phyloP scores from a whole-genome alignment of 1,284 basidiomycete species.

The Cryptococcus jaspeensis region DNA sequence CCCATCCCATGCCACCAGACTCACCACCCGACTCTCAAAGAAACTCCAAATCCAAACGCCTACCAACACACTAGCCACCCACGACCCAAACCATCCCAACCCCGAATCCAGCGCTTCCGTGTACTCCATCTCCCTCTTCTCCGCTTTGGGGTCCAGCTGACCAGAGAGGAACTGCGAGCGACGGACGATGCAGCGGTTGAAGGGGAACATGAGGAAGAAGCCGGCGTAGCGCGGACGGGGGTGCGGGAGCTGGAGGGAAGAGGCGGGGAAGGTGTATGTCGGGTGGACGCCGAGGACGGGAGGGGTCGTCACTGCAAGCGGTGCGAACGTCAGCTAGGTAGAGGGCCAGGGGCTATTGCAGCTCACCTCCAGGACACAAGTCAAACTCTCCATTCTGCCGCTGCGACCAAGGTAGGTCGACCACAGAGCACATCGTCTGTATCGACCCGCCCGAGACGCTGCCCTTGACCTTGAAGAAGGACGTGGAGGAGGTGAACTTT shows the following conservation, averaged over 20 bases:
- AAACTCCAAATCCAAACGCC: no score
- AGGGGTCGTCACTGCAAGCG: no score
- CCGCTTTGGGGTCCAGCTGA: neutral
- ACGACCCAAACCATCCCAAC: constrained; percentile 20
- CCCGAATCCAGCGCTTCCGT: constrained; percentile 61
- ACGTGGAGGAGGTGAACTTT: constrained; percentile 51
- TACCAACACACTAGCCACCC: constrained; percentile 16
- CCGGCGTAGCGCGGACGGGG: constrained; percentile 56
- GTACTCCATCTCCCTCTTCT: constrained; percentile 60
- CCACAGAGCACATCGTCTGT: constrained; percentile 55
- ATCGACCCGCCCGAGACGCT: constrained; percentile 70
- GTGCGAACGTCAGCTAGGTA: no score
- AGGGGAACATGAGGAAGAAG: constrained; percentile 62
- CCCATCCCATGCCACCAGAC: no score
- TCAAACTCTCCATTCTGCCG: constrained; percentile 44
- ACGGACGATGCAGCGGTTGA: constrained; percentile 69
- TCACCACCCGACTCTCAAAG: no score
- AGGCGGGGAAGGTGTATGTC: constrained; percentile 53
- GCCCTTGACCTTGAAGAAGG: constrained; percentile 58
- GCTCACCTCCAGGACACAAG: constrained; percentile 27
- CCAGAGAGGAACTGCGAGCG: constrained; percentile 71
- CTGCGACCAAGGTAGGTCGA: constrained; percentile 55
- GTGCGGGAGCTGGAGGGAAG: constrained; percentile 55
- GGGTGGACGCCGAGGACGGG: constrained; percentile 31
- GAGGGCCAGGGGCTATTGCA: no score